A percentile compares a stretch with the other conserved stretches of the same genome.
Evolutionary conservation across 2,329 filamentous ascomycete species (phyloP).

Genomic region (Cadophora sp.): DNA sequence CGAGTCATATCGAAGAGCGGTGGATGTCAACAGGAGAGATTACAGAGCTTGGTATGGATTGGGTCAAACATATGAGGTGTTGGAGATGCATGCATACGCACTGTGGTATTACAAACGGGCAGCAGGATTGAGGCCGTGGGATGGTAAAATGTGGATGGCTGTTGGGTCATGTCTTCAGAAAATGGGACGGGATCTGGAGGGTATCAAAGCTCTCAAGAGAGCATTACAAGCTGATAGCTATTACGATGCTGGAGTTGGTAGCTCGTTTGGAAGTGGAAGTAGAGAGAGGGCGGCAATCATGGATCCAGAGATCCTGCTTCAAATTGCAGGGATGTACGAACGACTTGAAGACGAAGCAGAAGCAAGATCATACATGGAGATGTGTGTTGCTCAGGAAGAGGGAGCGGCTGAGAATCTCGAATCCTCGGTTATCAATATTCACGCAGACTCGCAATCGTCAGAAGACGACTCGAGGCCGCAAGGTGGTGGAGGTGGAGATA

Average conservation of each 20-base stretch:
- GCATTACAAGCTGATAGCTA: conserved; percentile 88
- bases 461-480: conserved; percentile 46
- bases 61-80: conserved; percentile 94
- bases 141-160: conserved; percentile 98
- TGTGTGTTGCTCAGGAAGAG: conserved; percentile 91
- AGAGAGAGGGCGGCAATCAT: conserved; percentile 62
- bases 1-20: conserved; percentile 92
- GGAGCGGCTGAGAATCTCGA: conserved; percentile 58
- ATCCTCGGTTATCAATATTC: conserved; percentile 55
- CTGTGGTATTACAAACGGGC: conserved; percentile 98
- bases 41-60: conserved; percentile 98
- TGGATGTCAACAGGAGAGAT: conserved; percentile 94
- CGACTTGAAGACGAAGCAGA: conserved; percentile 78
- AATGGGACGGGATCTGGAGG: conserved; percentile 85
- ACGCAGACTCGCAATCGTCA: conserved; percentile 62
- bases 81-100: conserved; percentile 98
- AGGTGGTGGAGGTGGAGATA: conserved; percentile 45
- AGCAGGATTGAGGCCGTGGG: conserved; percentile 90
- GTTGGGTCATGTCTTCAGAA: conserved; percentile 91
- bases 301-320: conserved; percentile 88
- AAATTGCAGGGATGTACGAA: conserved; percentile 91
- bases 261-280: conserved; percentile 50
- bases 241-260: conserved; percentile 69
- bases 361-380: conserved; percentile 92
- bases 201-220: conserved; percentile 93